Evolutionary conservation across 805 yeast species (phyloP), one percentile per base, ranked within the genome.

Genomic region (Starmerella davenportii): DNA sequence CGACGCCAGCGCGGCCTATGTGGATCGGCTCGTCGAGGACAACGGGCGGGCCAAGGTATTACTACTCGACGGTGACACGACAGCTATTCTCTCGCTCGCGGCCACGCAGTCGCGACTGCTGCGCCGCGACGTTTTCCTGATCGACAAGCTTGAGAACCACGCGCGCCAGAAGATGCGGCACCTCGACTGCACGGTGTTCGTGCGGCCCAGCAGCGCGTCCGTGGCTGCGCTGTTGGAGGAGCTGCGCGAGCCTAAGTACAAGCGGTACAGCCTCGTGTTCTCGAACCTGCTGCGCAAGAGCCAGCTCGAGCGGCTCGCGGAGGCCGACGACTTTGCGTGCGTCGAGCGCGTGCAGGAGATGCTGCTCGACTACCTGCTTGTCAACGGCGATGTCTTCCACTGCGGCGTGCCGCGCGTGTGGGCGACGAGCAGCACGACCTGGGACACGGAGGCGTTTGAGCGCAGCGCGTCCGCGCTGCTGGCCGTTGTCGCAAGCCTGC

Each of bases 91-190:
- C 18, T 82, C 95, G n/a, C 66, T 90, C 69, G 74, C 79, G 49
- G 72, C 92, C 21, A 79, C 95, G 2, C 98, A 90, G 55, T 76
- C 92, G 2, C 79, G 75, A 40, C 64, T 90, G 34, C 65, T 90
- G 29, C 73, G 77, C 47, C 70, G 80, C 48, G 93, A 87, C 44
- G 71, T 90, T n/a, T 82, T 79, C 43, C 64, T 90, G 36, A 75
- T 82, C 34, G 95, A 82, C 53, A 51, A 51, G 17, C 51, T 51
- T 20, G 79, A 74, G 40, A 76, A 76, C 52, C 47, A 54, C 4
- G 59, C 65, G 34, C 65, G 90, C 33, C 81, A 76, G 50, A 69
- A 68, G 31, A 68, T 85, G 68, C 73, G 84, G 42, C 93, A 85
- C 52, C 59, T 90, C 51, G 72, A 73, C 49, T 84, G 95, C 56